These are phyloP conservation scores for Globisporangium rhizosaccharum DNA, from an alignment of 352 stramenopile species.

Conservation along the genomic window DNA sequence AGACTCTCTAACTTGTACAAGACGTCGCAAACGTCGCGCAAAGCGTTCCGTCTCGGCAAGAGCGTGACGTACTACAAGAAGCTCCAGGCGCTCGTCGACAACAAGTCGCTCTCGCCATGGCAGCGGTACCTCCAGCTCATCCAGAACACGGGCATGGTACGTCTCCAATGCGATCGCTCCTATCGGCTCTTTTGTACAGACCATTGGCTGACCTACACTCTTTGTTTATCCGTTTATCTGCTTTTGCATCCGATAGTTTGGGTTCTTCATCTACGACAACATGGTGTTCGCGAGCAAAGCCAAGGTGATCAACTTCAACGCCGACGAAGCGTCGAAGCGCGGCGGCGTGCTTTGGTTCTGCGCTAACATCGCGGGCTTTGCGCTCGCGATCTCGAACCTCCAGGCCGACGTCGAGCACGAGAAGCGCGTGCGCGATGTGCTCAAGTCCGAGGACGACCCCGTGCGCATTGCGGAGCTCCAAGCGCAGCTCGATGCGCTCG, in stretches of 20 bases:
- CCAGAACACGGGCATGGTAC: slow-evolving; percentile 73
- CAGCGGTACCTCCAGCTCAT: slow-evolving; percentile 57
- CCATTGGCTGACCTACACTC: not conserved
- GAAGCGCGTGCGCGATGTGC: slow-evolving; percentile 66
- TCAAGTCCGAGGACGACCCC: slow-evolving; percentile 61
- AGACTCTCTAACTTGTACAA: slow-evolving; percentile 74
- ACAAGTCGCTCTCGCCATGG: slow-evolving; percentile 32
- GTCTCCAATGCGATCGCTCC: not conserved
- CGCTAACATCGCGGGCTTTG: slow-evolving; percentile 77
- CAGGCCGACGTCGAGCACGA: slow-evolving; percentile 79
- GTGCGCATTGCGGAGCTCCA: slow-evolving; percentile 47
- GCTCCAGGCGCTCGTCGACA: slow-evolving; percentile 38
- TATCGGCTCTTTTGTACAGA: not conserved
- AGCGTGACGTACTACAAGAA: slow-evolving; percentile 82
- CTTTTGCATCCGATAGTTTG: slow-evolving; percentile 23
- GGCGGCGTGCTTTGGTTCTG: slow-evolving; percentile 82
- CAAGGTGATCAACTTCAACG: slow-evolving; percentile 64
- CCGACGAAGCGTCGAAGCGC: slow-evolving; percentile 52
- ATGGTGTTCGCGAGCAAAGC: slow-evolving; percentile 77
- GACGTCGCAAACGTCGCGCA: slow-evolving; percentile 73
- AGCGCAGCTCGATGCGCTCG: slow-evolving; percentile 53
- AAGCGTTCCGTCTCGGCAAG: slow-evolving; percentile 84
- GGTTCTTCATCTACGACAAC: slow-evolving; percentile 87
- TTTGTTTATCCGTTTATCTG: not conserved
- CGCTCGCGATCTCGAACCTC: slow-evolving; percentile 61